Evolutionary conservation across 192 early-diverging fungal species (phyloP), one percentile per base, ranked within the genome.

Genomic region (Backusella mclennaniae): DNA sequence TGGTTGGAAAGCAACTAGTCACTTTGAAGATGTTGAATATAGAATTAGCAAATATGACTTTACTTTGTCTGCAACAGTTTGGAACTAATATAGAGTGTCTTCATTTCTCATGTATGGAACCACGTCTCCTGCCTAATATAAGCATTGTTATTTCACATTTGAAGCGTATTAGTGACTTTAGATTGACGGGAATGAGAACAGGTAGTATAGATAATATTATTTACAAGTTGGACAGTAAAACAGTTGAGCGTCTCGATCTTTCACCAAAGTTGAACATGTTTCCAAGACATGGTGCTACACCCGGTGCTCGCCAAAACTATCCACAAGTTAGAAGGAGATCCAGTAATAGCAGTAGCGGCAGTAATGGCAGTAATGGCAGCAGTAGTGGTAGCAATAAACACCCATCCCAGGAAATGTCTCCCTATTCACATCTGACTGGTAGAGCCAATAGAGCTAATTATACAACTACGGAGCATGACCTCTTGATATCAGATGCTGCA

Each of bases 201-300:
- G 75, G 80, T 52, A 73, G 67, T 52, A 39, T 81, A 29, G 76
- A 81, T 59, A 29, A 15, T 0, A 35, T 77, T 3, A 35, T 81
- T 4, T 33, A 33, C 26, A 53, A 56, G 2, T 44, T 81, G 17
- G 26, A 72, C 29, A n/a, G 35, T 21, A 41, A 36, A 17, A 23
- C 35, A 15, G 49, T 77, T 17, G 39, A 33, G 15, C 36, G 66
- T 29, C n/a, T 81, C 21, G 80, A 81, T 46, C 52, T 81, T 2
- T 77, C 76, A 6, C 76, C 80, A 6, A 81, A 77, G 74, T 63
- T 81, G 76, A 71, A 77, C 9, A 59, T 81, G 12, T 74, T 77
- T 53, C 72, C 76, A 66, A 77, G 72, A 19, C 42, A 77, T 33
- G 35, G 23, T 9, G 35, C 1, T 11, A 63, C 26, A 29, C 26